Evolutionary conservation across 169 alveolate genomes (phyloP).

Genomic region (Eimeria sp.): DNA sequence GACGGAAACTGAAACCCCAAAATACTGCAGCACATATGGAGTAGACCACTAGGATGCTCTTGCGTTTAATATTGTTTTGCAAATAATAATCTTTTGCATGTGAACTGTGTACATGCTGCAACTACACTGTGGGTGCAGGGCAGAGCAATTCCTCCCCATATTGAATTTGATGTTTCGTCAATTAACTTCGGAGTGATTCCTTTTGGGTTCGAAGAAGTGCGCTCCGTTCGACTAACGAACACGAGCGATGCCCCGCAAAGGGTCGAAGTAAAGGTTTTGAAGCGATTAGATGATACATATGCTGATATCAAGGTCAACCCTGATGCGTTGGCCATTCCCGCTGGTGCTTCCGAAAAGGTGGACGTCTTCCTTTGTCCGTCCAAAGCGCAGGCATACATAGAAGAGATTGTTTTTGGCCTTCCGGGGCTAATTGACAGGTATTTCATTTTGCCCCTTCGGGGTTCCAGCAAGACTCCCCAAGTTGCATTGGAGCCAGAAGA

Average conservation of each 20-base stretch:
- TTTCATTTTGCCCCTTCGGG: conserved; percentile 70
- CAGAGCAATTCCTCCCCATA: conserved; percentile 96
- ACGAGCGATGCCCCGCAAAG: conserved; percentile 91
- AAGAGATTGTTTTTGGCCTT: conserved; percentile 61
- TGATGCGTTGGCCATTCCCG: conserved; percentile 8
- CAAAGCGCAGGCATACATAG: conserved; percentile 68
- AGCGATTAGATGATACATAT: conserved; percentile 54
- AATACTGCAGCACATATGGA: neutral
- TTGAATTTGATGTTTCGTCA: conserved; percentile 93
- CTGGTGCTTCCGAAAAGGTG: neutral
- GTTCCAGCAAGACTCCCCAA: conserved; percentile 78
- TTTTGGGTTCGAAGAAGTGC: conserved; percentile 93
- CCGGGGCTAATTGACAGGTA: conserved; percentile 29
- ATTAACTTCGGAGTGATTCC: conserved; percentile 96
- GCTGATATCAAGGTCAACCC: conserved; percentile 55
- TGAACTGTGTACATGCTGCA: neutral
- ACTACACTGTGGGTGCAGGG: conserved; percentile 88
- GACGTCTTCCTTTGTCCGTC: conserved; percentile 62
- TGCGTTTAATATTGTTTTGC: neutral
- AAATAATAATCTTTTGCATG: neutral
- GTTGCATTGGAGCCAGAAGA: conserved; percentile 95
- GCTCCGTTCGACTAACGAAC: conserved; percentile 93
- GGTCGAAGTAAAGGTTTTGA: conserved; percentile 33
- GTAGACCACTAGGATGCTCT: neutral
- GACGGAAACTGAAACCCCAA: neutral